These are phyloP conservation scores for Gaeumannomyces sp. DNA, from an alignment of 2,329 filamentous ascomycete genomes.

Conservation along the genomic window DNA sequence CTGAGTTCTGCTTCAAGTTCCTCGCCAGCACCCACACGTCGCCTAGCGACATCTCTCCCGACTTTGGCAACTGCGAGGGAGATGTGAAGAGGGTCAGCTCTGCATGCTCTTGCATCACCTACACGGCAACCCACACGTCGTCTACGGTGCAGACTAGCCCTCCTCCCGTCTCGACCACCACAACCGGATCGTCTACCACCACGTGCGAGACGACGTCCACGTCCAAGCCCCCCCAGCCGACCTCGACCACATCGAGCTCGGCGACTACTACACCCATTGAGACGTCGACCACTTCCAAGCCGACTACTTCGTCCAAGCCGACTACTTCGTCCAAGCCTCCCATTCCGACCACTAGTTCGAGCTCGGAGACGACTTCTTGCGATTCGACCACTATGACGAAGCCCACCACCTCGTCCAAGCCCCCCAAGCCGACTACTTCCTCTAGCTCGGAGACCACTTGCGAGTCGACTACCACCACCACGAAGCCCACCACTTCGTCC, in stretches of 20 bases:
- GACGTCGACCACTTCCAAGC: not conserved
- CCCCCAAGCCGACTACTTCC: not conserved
- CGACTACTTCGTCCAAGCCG: not conserved
- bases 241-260: not conserved
- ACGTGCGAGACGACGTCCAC: not conserved
- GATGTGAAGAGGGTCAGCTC: constrained; percentile 20
- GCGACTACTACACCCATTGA: not conserved
- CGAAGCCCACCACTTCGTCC: not conserved
- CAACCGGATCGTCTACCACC: not conserved
- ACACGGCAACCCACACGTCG: constrained; percentile 10
- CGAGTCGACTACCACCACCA: not conserved
- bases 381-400: not conserved
- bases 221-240: not conserved
- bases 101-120: constrained; percentile 24
- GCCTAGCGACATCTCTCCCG: constrained; percentile 1
- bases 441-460: not conserved
- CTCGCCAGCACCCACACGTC: constrained; percentile 8
- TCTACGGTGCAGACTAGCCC: not conserved
- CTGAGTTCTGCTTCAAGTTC: constrained; percentile 7
- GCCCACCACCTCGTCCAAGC: not conserved
- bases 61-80: constrained; percentile 14
- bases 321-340: not conserved
- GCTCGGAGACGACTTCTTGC: not conserved
- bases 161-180: not conserved
- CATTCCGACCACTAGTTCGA: not conserved